Conservation (phyloP, 176 grass and related monocot genomes). For the Poa annua region DNA sequence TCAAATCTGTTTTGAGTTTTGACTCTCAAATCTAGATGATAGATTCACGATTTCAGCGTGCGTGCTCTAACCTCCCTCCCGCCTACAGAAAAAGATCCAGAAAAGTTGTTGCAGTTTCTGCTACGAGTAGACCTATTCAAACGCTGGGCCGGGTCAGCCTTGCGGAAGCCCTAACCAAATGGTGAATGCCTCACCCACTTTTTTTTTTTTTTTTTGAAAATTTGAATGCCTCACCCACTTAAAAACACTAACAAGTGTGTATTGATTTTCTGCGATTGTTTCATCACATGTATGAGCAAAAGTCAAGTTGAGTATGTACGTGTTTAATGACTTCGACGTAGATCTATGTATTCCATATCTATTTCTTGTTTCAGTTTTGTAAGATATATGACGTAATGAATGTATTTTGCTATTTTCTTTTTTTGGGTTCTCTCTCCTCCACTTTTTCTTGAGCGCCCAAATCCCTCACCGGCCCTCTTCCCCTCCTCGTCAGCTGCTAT, state of each 20-base stretch:
- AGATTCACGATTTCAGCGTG: not conserved
- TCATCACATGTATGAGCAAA: not conserved
- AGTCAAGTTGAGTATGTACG: too few species aligned
- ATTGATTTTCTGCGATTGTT: not conserved
- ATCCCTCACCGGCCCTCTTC: too few species aligned
- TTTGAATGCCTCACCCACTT: not conserved
- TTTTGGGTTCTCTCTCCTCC: too few species aligned
- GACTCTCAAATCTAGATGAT: not conserved
- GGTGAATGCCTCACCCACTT: not conserved
- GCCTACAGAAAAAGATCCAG: not conserved
- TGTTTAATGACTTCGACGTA: too few species aligned
- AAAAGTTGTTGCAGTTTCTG: not conserved
- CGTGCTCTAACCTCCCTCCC: not conserved
- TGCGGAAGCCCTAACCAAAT: not conserved
- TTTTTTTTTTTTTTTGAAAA: too few species aligned
- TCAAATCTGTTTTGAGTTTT: too few species aligned
- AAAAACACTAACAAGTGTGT: not conserved
- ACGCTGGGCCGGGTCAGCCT: not conserved
- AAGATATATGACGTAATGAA: too few species aligned
- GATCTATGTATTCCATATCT: too few species aligned
- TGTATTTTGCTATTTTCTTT: too few species aligned
- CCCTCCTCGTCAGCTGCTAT: too few species aligned
- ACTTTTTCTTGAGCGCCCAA: too few species aligned
- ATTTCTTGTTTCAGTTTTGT: too few species aligned
- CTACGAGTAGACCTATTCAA: not conserved